These are phyloP conservation scores for Phytophthora hibernalis DNA, from an alignment of 352 stramenopile genomes.

Conservation along the genomic window DNA sequence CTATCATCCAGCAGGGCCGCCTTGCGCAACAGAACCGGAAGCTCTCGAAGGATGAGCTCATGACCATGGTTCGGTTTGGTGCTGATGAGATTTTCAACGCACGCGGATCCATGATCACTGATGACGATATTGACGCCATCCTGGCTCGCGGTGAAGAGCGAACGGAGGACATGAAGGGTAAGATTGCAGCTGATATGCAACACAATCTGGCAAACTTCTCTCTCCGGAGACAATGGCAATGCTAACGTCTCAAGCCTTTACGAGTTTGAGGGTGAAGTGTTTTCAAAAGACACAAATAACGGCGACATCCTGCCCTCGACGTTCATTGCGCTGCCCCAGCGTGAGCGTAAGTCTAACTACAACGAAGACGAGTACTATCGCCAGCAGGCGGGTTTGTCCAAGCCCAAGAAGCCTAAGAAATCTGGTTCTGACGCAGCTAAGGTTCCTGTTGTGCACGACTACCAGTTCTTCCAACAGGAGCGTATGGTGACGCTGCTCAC, in stretches of 20 bases:
- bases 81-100: constrained; percentile 92
- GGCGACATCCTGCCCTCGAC: constrained; percentile 88
- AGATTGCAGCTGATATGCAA: constrained; percentile 92
- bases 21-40: constrained; percentile 94
- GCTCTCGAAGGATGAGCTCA: constrained; percentile 97
- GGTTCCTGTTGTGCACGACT: constrained; percentile 93
- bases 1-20: constrained; percentile 99
- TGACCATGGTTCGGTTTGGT: constrained; percentile 95
- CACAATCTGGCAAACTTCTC: constrained; percentile 97
- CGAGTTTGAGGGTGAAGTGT: constrained; percentile 91
- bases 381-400: constrained; percentile 80
- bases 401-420: constrained; percentile 91
- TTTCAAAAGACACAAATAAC: constrained; percentile 87
- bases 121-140: constrained; percentile 94
- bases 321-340: constrained; percentile 89
- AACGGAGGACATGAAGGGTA: constrained; percentile 89
- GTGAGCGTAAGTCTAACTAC: constrained; percentile 93
- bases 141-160: constrained; percentile 91
- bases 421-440: constrained; percentile 88
- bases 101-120: constrained; percentile 89
- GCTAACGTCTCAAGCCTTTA: constrained; percentile 84
- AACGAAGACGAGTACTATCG: constrained; percentile 98
- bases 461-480: constrained; percentile 95
- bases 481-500: constrained; percentile 87
- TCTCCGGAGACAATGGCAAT: constrained; percentile 89